These are phyloP conservation scores for Diplodia seriata DNA, from an alignment of 2,329 filamentous ascomycete genomes.

Conservation along the genomic window DNA sequence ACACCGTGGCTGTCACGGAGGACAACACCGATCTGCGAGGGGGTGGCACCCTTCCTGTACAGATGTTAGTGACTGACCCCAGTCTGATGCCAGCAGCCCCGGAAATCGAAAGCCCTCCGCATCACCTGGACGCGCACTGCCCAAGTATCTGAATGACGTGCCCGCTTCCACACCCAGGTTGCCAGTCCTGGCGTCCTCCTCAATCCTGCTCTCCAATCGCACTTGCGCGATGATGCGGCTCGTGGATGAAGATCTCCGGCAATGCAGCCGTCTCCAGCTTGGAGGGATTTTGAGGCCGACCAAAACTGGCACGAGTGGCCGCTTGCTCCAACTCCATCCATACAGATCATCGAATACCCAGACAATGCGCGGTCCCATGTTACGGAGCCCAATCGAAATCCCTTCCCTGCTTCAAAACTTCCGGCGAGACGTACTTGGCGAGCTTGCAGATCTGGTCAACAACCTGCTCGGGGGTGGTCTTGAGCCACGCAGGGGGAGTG, in stretches of 20 bases:
- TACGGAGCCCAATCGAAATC: not conserved
- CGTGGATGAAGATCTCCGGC: not conserved
- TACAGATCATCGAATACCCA: not conserved
- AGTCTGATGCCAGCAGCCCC: not conserved
- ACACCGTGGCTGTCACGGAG: slow-evolving; percentile 98
- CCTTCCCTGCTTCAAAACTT: slow-evolving; percentile 3
- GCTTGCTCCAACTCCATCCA: no score
- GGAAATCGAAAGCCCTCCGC: not conserved
- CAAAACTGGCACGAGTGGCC: not conserved
- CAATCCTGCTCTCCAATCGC: not conserved
- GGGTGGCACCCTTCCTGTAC: slow-evolving; percentile 90
- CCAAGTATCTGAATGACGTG: not conserved
- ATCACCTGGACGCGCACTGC: not conserved
- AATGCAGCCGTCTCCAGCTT: not conserved
- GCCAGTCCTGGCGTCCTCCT: not conserved
- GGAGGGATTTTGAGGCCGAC: not conserved
- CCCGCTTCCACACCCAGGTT: not conserved
- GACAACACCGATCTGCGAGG: slow-evolving; percentile 92
- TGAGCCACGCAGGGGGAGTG: slow-evolving; percentile 91
- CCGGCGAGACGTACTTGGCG: slow-evolving; percentile 55
- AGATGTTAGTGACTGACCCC: not conserved
- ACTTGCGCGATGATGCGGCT: not conserved
- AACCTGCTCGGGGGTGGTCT: slow-evolving; percentile 98
- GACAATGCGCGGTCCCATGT: not conserved
- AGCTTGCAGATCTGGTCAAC: slow-evolving; percentile 99